Conservation (phyloP, 2,329 filamentous ascomycete species). For the Lachnum nothofagi region DNA sequence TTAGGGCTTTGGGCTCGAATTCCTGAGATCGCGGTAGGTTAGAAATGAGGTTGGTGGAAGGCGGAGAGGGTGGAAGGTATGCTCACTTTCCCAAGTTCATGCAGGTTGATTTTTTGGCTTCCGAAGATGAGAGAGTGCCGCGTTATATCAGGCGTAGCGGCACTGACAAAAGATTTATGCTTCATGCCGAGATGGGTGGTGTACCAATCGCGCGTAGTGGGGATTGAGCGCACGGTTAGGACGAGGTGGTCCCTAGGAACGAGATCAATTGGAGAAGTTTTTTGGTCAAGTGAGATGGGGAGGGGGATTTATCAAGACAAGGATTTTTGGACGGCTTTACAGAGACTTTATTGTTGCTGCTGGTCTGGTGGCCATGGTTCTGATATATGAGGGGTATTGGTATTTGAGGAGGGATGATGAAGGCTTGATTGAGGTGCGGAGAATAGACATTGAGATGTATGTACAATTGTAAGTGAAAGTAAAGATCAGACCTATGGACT, state of each 20-base stretch:
- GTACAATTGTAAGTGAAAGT: no score
- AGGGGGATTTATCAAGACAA: no score
- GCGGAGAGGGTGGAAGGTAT: not conserved
- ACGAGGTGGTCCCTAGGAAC: constrained; percentile 56
- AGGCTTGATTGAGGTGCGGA: not conserved
- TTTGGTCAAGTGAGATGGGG: no score
- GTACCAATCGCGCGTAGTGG: constrained; percentile 50
- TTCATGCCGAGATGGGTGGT: constrained; percentile 52
- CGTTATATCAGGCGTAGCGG: constrained; percentile 32
- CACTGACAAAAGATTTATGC: constrained; percentile 45
- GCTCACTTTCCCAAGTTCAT: constrained; percentile 44
- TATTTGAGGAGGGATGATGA: not conserved
- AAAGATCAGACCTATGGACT: no score
- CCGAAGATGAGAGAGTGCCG: constrained; percentile 54
- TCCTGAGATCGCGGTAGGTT: constrained; percentile 33
- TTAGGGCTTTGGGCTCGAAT: constrained; percentile 54
- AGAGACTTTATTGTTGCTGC: constrained; percentile 33
- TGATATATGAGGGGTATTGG: not conserved
- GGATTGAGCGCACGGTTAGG: constrained; percentile 50
- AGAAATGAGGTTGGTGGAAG: not conserved
- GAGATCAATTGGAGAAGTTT: no score
- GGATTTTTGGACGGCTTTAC: no score
- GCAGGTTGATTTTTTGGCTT: constrained; percentile 57
- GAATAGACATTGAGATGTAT: not conserved
- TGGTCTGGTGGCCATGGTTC: constrained; percentile 3